These are phyloP conservation scores for Cajanus cajan DNA, from an alignment of 306 rosid genomes.

Conservation along the genomic window DNA sequence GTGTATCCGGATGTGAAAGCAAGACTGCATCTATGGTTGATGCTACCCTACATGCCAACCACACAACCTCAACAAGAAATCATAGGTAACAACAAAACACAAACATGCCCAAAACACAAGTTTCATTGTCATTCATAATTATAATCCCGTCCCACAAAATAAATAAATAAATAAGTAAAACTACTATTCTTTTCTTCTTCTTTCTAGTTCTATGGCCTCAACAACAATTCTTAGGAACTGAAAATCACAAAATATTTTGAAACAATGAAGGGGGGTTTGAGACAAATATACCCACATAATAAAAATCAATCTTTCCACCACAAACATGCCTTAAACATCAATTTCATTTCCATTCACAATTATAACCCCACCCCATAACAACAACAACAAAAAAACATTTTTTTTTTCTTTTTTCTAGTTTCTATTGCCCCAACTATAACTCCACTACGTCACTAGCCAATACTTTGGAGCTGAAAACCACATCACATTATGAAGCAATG, in stretches of 20 bases:
- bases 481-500: not conserved
- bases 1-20: slow-evolving; percentile 84
- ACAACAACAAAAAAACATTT: not conserved
- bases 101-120: slow-evolving; percentile 14
- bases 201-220: not conserved
- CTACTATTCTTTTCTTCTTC: not conserved
- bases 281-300: slow-evolving; percentile 15
- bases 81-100: slow-evolving; percentile 11
- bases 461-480: not conserved
- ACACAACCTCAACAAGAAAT: slow-evolving; percentile 18
- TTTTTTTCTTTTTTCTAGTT: not conserved
- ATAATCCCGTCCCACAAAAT: not conserved
- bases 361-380: not conserved
- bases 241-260: not conserved
- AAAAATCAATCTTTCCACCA: not conserved
- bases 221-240: not conserved
- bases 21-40: slow-evolving; percentile 80
- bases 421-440: not conserved
- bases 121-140: not conserved
- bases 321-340: not conserved
- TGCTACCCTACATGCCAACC: slow-evolving; percentile 63
- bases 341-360: not conserved
- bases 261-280: not conserved
- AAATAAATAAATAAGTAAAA: not conserved
- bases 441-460: too few relatives aligned